phyloP scores from a whole-genome alignment of 192 early-diverging fungal species.

The Backusella tuberculispora region DNA sequence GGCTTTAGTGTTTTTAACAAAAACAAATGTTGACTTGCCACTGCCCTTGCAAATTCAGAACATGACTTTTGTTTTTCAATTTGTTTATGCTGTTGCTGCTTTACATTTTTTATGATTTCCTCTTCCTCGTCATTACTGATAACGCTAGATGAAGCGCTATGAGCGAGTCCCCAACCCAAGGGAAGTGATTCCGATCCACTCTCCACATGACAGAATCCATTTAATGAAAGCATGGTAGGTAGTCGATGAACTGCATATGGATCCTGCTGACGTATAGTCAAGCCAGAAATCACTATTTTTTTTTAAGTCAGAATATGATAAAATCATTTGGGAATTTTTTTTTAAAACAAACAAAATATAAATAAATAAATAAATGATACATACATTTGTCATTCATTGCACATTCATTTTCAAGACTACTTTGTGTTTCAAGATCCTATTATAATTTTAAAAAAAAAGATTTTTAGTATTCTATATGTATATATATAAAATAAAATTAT shows the following conservation, averaged over 20 bases:
- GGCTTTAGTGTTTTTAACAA: conserved; percentile 30
- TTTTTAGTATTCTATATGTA: background rate
- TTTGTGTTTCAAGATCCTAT: conserved; percentile 39
- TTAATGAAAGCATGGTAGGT: conserved; percentile 36
- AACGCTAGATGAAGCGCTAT: conserved; percentile 1
- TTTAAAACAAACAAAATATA: conserved; percentile 2
- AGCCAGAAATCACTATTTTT: conserved; percentile 28
- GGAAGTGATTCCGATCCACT: conserved; percentile 33
- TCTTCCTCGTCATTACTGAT: background rate
- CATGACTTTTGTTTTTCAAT: background rate
- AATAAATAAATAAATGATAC: background rate
- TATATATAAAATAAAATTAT: background rate
- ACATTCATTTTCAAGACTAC: conserved; percentile 29
- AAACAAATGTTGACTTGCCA: conserved; percentile 28
- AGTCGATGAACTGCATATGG: conserved; percentile 35
- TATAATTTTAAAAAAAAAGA: background rate
- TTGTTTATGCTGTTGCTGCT: background rate
- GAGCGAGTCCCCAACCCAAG: conserved; percentile 33
- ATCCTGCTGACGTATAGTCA: conserved; percentile 37
- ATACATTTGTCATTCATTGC: conserved; percentile 37
- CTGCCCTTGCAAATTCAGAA: conserved; percentile 37
- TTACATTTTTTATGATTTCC: background rate
- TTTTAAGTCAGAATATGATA: background rate
- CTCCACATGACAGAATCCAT: conserved; percentile 34
- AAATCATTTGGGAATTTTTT: background rate